Base-by-base conservation (phyloP, 495 filamentous ascomycete genomes). In the Penicillium daleae region DNA sequence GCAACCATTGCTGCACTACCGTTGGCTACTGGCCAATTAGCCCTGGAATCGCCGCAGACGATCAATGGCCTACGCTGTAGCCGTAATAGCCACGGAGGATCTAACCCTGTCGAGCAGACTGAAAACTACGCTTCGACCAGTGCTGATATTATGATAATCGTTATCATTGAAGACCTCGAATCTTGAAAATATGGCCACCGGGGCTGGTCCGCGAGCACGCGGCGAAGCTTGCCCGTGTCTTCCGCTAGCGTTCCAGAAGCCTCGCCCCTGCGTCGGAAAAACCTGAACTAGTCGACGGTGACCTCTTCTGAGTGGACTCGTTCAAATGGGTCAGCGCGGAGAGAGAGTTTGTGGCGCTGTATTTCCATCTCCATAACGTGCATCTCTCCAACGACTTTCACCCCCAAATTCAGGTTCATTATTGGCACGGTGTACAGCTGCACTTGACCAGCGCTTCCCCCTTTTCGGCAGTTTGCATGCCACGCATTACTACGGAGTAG, bases 241-340 rank as follows among this genome's bases (percentile, higher is more conserved):
- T 60, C 57, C 56, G 35, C 59, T 70, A 61, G 53, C 51, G 59
- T 65, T 65, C 64, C 64, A 67, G 58, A 66, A 71, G 52, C 24
- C 31, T 42, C 49, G 37, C 66, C 67, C 67, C 67, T 70, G 64
- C 61, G 61, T 51, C 27, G 12, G 33, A 27, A 46, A 27, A 21
- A 29, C 26, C 54, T 42, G 39, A 46, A 54, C 24, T 52, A 51
- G 37, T 26, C 6, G 13, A 39, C 4, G 37, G 24, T 0, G 27
- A 48, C 31, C 49, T 8, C 0, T 17, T 37, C 3, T 57, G 44
- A 65, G 26, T 61, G 63, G 57, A 13, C 35, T 22, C 35, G 22
- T 1, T 52, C 42, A 37, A 59, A 21, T 33, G 15, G 24, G 46
- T 52, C 21, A 39, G 51, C 33, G 56, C 59, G 60, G 49, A 62